A percentile compares a stretch with the other conserved stretches of the same genome.
phyloP scores from a whole-genome alignment of 306 rosid species.

The Acacia melanoxylon region DNA sequence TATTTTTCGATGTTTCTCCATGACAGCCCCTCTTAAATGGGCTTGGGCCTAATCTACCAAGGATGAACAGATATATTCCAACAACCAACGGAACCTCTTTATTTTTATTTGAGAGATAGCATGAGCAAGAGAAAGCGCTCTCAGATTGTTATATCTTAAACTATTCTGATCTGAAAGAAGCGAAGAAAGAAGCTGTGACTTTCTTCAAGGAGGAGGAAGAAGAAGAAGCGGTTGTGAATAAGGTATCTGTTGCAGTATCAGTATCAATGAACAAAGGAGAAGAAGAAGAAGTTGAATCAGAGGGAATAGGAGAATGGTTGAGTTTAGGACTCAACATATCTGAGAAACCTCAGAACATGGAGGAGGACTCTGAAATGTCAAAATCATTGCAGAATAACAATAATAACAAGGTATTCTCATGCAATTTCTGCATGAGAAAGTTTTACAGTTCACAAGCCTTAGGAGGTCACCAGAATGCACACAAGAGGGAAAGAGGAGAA shows the following conservation, averaged over 20 bases:
- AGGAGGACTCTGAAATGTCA: constrained; percentile 32
- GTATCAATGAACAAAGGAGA: constrained; percentile 26
- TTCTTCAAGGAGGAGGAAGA: constrained; percentile 25
- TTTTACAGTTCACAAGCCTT: constrained; percentile 76
- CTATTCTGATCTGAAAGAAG: constrained; percentile 3
- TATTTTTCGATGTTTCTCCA: no score
- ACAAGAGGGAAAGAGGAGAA: constrained; percentile 75
- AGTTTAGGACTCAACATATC: constrained; percentile 54
- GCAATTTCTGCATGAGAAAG: constrained; percentile 77
- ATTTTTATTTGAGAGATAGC: constrained; percentile 40
- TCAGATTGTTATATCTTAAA: constrained; percentile 11
- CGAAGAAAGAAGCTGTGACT: constrained; percentile 34
- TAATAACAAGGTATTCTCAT: constrained; percentile 54
- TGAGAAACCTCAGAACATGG: constrained; percentile 19
- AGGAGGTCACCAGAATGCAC: constrained; percentile 88
- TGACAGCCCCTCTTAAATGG: no score
- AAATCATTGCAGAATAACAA: constrained; percentile 38
- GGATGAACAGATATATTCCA: no score
- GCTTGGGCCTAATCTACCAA: no score
- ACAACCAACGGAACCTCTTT: background rate
- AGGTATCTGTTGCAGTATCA: constrained; percentile 7
- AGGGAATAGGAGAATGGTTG: constrained; percentile 46
- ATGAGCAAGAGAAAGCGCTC: background rate
- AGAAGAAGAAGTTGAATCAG: constrained; percentile 21
- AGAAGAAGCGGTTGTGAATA: constrained; percentile 16